These are phyloP conservation scores for Schizophyllum commune DNA, from an alignment of 1,284 basidiomycete genomes.

Conservation along the genomic window DNA sequence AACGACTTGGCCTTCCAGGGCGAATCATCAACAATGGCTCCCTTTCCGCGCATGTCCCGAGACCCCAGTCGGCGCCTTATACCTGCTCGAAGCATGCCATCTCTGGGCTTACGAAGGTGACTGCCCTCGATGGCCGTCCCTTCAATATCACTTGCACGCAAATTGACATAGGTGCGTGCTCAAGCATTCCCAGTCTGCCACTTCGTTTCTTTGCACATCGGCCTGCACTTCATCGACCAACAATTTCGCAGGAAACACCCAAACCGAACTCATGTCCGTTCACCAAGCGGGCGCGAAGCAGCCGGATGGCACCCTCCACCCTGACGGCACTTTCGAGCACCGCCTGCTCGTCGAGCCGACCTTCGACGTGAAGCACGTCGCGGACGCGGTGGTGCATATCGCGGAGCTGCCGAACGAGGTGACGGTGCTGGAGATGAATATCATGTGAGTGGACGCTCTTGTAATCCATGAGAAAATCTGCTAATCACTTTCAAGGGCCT, in stretches of 20 bases:
- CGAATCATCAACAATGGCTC: constrained; percentile 84
- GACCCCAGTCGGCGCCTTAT: constrained; percentile 62
- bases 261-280: neutral
- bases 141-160: constrained; percentile 72
- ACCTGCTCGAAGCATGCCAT: constrained; percentile 77
- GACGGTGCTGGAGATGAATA: constrained; percentile 62
- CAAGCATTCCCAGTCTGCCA: no score
- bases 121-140: constrained; percentile 67
- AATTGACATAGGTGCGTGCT: constrained; percentile 62
- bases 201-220: constrained; percentile 7
- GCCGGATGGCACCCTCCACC: constrained; percentile 33
- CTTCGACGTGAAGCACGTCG: constrained; percentile 67
- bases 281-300: neutral
- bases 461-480: no score
- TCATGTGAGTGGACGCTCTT: constrained; percentile 47
- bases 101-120: constrained; percentile 65
- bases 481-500: neutral
- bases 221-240: constrained; percentile 4
- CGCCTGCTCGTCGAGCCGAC: constrained; percentile 49
- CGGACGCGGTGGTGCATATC: constrained; percentile 61
- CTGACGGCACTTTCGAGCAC: constrained; percentile 40
- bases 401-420: constrained; percentile 61
- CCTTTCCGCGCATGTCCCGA: constrained; percentile 66
- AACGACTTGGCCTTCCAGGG: constrained; percentile 24
- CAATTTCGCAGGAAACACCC: constrained; percentile 45